Base-by-base conservation (phyloP, 139 green algal species). In the Diplosphaera chodatii region DNA sequence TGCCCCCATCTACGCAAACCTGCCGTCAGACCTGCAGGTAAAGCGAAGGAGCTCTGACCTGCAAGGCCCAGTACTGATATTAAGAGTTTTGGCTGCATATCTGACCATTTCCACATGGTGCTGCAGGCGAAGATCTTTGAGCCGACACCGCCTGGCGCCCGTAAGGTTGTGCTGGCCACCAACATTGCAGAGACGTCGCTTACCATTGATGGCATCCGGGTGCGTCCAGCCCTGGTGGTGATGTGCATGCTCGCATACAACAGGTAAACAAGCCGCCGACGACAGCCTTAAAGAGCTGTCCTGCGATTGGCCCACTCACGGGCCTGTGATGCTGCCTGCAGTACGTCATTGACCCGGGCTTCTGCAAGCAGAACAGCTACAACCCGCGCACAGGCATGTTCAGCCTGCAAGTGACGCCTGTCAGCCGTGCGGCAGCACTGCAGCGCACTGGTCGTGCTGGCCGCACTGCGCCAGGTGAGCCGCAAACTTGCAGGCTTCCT, bases 181-280 rank as follows among this genome's bases (percentile, higher is more conserved):
- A 99, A 99, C 87, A 99, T 99, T 74, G 93, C 93, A 0, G 95
- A 99, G 86, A 99, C 95, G 0, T 92, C 79, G 0, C 80, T 99
- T 10, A 99, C 95, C 13, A 99, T 99, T 69, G 92, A 98, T 67
- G 95, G 95, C 64, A 97, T 99, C 78, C 84, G 86, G 76, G 86
- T 91, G 65, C 16, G 68, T n/a, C n/a, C n/a, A n/a, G n/a, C n/a
- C n/a, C 32, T n/a, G n/a, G n/a, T n/a, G n/a, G n/a, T n/a, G n/a
- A n/a, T n/a, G n/a, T n/a, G n/a, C n/a, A n/a, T n/a, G n/a, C n/a
- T n/a, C n/a, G n/a, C n/a, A n/a, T n/a, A n/a, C n/a, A n/a, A n/a
- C n/a, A n/a, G n/a, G n/a, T n/a, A n/a, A n/a, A n/a, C n/a, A n/a
- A n/a, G n/a, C n/a, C n/a, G n/a, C n/a, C n/a, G n/a, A n/a, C n/a